Evolutionary conservation across 2,329 filamentous ascomycete species (phyloP).

Genomic region (Teratosphaeria nubilosa): DNA sequence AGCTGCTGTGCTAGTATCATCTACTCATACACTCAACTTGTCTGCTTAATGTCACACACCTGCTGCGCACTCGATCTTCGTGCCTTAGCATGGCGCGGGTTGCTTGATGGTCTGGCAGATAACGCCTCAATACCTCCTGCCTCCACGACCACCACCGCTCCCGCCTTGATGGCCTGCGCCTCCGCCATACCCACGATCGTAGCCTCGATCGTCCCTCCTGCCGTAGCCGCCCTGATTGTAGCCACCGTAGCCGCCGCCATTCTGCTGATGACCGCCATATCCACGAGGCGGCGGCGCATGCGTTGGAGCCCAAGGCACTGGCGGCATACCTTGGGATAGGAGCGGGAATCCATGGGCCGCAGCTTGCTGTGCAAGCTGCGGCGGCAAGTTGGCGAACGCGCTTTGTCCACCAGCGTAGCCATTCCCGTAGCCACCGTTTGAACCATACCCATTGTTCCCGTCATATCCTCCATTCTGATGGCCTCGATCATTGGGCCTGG

Average conservation of each 20-base stretch:
- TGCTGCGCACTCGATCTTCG: not conserved
- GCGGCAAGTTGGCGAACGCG: conserved; percentile 21
- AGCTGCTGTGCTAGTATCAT: not conserved
- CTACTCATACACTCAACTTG: not conserved
- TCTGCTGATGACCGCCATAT: not conserved
- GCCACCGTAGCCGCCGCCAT: conserved; percentile 10
- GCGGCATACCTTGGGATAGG: not conserved
- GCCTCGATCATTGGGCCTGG: conserved; percentile 15
- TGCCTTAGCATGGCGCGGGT: not conserved
- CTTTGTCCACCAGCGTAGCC: conserved; percentile 9
- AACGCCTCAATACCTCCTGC: conserved; percentile 1
- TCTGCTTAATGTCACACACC: not conserved
- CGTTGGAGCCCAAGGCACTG: conserved; percentile 6
- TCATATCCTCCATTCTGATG: conserved; percentile 15
- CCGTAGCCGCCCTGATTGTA: conserved; percentile 10
- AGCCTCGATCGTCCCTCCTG: conserved; percentile 9
- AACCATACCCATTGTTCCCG: conserved; percentile 18
- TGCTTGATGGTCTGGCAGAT: not conserved
- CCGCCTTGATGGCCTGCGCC: conserved; percentile 13
- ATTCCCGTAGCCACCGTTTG: conserved; percentile 16
- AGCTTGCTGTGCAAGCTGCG: conserved; percentile 25
- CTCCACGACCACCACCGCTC: conserved; percentile 3
- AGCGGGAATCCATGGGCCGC: conserved; percentile 21
- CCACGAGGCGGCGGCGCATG: conserved; percentile 1
- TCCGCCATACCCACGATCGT: conserved; percentile 12